A percentile compares a stretch with the other conserved stretches of the same genome.
Conservation (phyloP, 106 monocot genomes). For the Platanthera zijinensis region DNA sequence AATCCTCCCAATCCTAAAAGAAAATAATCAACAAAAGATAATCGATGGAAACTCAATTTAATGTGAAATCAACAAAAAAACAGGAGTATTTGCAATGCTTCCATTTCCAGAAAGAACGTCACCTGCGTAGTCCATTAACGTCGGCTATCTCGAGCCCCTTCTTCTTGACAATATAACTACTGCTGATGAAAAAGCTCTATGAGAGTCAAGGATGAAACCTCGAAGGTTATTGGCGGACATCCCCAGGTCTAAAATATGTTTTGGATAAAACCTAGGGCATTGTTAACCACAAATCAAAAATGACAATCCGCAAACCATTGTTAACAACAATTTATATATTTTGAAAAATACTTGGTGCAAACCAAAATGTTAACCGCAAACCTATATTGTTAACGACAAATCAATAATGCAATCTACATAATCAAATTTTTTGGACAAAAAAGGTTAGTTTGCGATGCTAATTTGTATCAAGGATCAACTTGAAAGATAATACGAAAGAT, state of each 20-base stretch:
- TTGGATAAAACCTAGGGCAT: neutral
- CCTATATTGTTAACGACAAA: no score
- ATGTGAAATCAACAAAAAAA: neutral
- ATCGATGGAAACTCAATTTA: neutral
- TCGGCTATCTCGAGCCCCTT: slow-evolving; percentile 63
- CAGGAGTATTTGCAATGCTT: neutral
- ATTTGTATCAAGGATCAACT: no score
- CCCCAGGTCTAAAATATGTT: neutral
- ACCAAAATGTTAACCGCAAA: no score
- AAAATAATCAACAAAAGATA: neutral
- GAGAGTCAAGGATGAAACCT: slow-evolving; percentile 25
- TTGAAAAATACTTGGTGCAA: no score
- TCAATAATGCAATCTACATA: no score
- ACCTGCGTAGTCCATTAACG: slow-evolving; percentile 45
- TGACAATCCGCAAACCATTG: no score
- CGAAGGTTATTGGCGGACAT: slow-evolving; percentile 24
- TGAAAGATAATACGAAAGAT: no score
- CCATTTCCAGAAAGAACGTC: neutral
- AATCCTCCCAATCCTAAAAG: slow-evolving; percentile 28
- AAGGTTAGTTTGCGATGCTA: no score
- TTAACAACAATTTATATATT: no score
- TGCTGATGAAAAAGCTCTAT: slow-evolving; percentile 44
- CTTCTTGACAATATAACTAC: slow-evolving; percentile 66
- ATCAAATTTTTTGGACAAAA: no score
- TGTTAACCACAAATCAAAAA: no score